Percentiles rank a stretch among this genome's conserved stretches.
phyloP scores from a whole-genome alignment of 2,329 filamentous ascomycete species.

The Escovopsis sp. region DNA sequence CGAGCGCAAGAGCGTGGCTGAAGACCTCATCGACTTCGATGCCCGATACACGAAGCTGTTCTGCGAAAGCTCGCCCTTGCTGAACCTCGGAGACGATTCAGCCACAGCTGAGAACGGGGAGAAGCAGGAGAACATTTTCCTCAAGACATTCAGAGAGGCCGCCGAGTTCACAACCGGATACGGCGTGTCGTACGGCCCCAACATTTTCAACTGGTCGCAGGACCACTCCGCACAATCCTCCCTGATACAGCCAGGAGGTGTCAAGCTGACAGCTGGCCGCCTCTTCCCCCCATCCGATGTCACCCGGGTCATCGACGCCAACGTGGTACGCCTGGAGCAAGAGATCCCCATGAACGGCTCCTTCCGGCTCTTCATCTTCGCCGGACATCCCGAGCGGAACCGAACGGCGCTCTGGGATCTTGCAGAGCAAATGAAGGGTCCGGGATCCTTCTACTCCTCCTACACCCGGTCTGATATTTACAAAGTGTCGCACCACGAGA shows the following conservation, averaged over 20 bases:
- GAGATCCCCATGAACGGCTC: conserved; percentile 78
- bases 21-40: conserved; percentile 74
- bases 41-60: conserved; percentile 82
- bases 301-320: conserved; percentile 75
- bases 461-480: conserved; percentile 48
- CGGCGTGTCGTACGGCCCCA: conserved; percentile 72
- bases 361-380: conserved; percentile 76
- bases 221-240: conserved; percentile 55
- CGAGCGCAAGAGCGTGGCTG: conserved; percentile 72
- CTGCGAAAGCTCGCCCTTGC: conserved; percentile 61
- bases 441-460: conserved; percentile 55
- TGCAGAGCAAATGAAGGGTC: conserved; percentile 44
- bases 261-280: conserved; percentile 56
- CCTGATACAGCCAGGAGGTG: conserved; percentile 50
- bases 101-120: conserved; percentile 30
- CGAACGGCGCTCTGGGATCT: conserved; percentile 55
- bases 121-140: conserved; percentile 52
- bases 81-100: conserved; percentile 53
- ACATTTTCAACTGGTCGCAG: conserved; percentile 69
- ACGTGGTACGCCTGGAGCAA: conserved; percentile 80
- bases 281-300: conserved; percentile 67
- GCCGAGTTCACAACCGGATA: conserved; percentile 92
- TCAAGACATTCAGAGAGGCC: conserved; percentile 77
- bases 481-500: conserved; percentile 58
- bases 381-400: conserved; percentile 47